Percentiles rank a stretch among this genome's conserved stretches.
These are phyloP conservation scores for Fusarium camptoceras DNA, from an alignment of 2,329 filamentous ascomycete species.

Conservation along the genomic window DNA sequence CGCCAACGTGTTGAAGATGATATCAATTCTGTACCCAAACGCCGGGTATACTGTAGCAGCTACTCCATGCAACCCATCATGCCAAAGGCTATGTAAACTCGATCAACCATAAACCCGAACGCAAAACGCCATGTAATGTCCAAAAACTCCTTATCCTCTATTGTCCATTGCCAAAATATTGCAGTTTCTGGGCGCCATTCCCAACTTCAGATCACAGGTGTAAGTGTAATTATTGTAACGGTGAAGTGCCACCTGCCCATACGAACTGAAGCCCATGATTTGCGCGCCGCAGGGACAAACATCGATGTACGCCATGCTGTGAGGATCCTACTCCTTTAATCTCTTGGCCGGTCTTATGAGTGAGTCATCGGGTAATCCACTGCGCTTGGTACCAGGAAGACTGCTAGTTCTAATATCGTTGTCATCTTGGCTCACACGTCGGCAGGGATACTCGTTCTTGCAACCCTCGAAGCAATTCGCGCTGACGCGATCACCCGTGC, in stretches of 20 bases:
- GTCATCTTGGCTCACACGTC: constrained; percentile 92
- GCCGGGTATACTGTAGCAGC: constrained; percentile 35
- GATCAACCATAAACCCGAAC: background rate
- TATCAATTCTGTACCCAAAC: constrained; percentile 13
- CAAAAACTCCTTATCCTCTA: background rate
- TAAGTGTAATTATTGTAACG: too few species aligned
- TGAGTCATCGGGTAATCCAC: constrained; percentile 83
- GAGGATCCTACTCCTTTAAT: constrained; percentile 63
- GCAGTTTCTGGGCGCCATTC: background rate
- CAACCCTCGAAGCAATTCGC: constrained; percentile 92
- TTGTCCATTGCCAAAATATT: background rate
- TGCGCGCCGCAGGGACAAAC: background rate
- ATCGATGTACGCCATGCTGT: background rate
- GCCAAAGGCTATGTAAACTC: background rate
- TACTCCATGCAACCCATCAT: background rate
- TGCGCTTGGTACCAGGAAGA: constrained; percentile 90
- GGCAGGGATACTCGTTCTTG: constrained; percentile 87
- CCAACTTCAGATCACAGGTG: background rate
- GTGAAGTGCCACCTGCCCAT: background rate
- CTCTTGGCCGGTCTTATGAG: constrained; percentile 73
- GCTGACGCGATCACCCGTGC: constrained; percentile 76
- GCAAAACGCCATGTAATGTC: constrained; percentile 31
- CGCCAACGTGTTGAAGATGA: background rate
- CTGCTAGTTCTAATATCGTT: constrained; percentile 95
- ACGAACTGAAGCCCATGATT: too few species aligned